phyloP scores from a whole-genome alignment of 306 rosid species.

The Calophaca sinica region DNA sequence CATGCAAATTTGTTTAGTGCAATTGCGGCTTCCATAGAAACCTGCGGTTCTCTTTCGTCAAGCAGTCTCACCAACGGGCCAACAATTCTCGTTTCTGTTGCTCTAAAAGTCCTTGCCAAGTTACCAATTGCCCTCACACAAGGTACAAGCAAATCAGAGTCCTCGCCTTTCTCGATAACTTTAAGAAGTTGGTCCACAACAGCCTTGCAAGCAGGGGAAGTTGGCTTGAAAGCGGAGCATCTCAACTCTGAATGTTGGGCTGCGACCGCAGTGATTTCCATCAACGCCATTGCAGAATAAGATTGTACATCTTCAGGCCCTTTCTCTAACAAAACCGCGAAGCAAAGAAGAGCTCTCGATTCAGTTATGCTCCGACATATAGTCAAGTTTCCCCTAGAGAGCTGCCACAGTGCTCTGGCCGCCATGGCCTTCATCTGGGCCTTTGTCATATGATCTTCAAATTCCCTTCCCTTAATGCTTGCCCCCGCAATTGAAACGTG shows the following conservation, averaged over 20 bases:
- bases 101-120: slow-evolving; percentile 76
- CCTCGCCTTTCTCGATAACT: slow-evolving; percentile 51
- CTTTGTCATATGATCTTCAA: slow-evolving; percentile 63
- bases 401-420: slow-evolving; percentile 71
- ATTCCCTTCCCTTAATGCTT: slow-evolving; percentile 75
- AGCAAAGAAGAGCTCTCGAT: slow-evolving; percentile 77
- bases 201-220: slow-evolving; percentile 74
- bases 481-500: slow-evolving; percentile 40
- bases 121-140: slow-evolving; percentile 61
- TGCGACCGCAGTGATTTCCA: slow-evolving; percentile 72
- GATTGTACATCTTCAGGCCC: slow-evolving; percentile 60
- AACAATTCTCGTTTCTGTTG: slow-evolving; percentile 67
- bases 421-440: slow-evolving; percentile 79
- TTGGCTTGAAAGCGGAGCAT: slow-evolving; percentile 78
- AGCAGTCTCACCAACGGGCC: slow-evolving; percentile 69
- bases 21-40: slow-evolving; percentile 58
- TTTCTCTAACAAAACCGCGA: slow-evolving; percentile 72
- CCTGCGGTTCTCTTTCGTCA: slow-evolving; percentile 65
- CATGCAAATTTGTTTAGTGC: slow-evolving; percentile 76
- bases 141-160: slow-evolving; percentile 58
- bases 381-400: slow-evolving; percentile 57
- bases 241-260: slow-evolving; percentile 69
- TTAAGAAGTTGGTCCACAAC: slow-evolving; percentile 68
- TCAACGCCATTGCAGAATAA: slow-evolving; percentile 67
- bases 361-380: slow-evolving; percentile 74